Evolutionary conservation across 2,329 filamentous ascomycete genomes (phyloP), one percentile per base, ranked within the genome.

Genomic region (Fusarium tricinctum): DNA sequence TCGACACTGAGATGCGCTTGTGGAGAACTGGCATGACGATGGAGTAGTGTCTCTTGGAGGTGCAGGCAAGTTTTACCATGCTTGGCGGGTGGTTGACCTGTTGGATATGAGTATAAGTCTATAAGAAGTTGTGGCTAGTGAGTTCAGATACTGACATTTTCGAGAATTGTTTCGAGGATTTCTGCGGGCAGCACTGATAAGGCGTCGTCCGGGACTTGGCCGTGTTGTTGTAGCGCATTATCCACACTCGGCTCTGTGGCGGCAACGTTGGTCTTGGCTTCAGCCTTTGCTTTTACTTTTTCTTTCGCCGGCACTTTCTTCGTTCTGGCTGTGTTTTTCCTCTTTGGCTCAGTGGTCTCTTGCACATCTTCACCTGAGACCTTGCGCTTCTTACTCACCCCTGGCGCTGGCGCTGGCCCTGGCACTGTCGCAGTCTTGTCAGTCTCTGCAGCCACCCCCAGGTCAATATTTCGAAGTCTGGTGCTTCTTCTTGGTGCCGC

Each of bases 111-210:
- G 50, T 14, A 0, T 5, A 8, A 0, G 1, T 57, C 47, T 14
- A 0, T 5, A 8, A 0, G 5, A 1, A 0, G 6, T 1, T 3
- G 1, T 2, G 1, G 15, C 14, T 7, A 4, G 8, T 17, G 4
- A 3, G 3, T 5, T 1, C 2, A 5, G 4, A 6, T 6, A 50
- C 59, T 17, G 9, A 64, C 59, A 22, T 33, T 43, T 8, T 53
- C 19, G 0, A 66, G 14, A 12, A 66, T 43, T 0, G 15, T 30
- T 4, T 49, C 22, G 0, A 57, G 35, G 0, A 66, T 52, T 23
- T 66, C 63, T 13, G 43, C 38, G 0, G 63, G 62, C 3, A 66
- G 14, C 1, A 33, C 26, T 17, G 56, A 53, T 4, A 66, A 33
- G 20, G 15, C 38, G 30, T 62, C 56, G 8, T 61, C 32, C 2